Evolutionary conservation across 371 early-diverging fungal species (phyloP).

Genomic region (Apophysomyces elegans): DNA sequence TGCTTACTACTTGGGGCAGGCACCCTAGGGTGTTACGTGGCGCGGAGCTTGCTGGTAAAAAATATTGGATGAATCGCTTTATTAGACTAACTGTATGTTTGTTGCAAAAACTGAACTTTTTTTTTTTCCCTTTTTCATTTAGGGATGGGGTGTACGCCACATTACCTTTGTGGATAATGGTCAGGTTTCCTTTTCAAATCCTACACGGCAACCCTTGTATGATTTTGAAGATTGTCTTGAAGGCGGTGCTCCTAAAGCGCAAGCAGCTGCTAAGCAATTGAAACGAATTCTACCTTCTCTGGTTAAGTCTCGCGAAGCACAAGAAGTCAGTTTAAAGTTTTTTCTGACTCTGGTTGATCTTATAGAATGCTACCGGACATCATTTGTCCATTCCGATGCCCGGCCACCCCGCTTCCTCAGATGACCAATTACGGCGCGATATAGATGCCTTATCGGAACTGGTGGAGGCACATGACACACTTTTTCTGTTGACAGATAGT

Average conservation of each 20-base stretch:
- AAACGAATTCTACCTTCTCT: conserved; percentile 79
- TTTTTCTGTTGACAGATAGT: conserved; percentile 93
- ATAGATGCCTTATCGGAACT: conserved; percentile 61
- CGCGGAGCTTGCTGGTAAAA: conserved; percentile 72
- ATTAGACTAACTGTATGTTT: too few species aligned
- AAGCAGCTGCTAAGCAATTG: conserved; percentile 81
- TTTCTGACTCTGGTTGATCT: background rate
- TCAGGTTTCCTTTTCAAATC: conserved; percentile 92
- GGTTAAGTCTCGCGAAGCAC: conserved; percentile 42
- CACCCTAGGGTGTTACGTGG: conserved; percentile 95
- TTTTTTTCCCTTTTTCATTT: conserved; percentile 11
- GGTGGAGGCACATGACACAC: conserved; percentile 77
- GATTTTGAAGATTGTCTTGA: conserved; percentile 84
- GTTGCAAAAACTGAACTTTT: conserved; percentile 6
- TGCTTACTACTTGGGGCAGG: conserved; percentile 93
- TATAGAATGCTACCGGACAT: conserved; percentile 70
- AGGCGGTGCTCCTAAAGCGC: conserved; percentile 87
- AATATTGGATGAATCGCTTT: too few species aligned
- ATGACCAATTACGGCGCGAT: conserved; percentile 53
- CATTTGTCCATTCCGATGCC: conserved; percentile 92
- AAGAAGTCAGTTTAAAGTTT: background rate
- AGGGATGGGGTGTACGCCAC: conserved; percentile 94
- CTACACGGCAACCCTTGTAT: conserved; percentile 93
- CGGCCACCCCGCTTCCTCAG: conserved; percentile 73
- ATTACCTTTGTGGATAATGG: conserved; percentile 96